Conservation (phyloP, 257 asterid species). For the Solanum tarapatanum region DNA sequence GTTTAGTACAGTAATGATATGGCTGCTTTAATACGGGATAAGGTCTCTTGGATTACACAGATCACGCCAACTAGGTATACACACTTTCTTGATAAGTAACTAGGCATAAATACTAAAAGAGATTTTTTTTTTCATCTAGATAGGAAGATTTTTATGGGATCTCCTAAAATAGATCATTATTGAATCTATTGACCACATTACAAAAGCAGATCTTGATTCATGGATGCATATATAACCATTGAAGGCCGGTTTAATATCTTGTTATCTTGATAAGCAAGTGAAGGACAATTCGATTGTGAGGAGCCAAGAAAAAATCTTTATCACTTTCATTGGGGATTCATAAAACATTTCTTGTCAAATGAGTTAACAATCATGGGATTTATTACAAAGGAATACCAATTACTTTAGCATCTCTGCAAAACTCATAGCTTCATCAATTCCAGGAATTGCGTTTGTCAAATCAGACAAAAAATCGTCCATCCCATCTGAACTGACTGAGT, state of each 20-base stretch:
- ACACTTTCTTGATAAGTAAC: neutral
- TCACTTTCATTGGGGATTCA: neutral
- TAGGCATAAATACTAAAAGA: conserved; percentile 10
- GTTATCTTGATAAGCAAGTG: neutral
- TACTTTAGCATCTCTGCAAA: conserved; percentile 98
- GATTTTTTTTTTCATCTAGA: neutral
- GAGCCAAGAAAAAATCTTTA: neutral
- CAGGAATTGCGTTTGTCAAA: conserved; percentile 86
- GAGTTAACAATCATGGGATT: neutral
- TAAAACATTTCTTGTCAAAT: neutral
- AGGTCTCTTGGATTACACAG: neutral
- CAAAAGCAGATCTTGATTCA: neutral
- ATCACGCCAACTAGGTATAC: neutral
- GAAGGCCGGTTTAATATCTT: neutral
- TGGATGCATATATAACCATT: neutral
- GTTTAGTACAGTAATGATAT: neutral
- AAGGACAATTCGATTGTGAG: neutral
- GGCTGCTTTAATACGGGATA: neutral
- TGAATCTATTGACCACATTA: neutral
- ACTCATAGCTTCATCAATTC: conserved; percentile 98
- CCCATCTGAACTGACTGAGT: conserved; percentile 34
- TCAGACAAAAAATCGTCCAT: conserved; percentile 83
- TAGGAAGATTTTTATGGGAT: neutral
- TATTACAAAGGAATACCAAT: conserved; percentile 7
- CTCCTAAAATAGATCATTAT: neutral